Evolutionary conservation across 441 rosid genomes (phyloP).

Genomic region (Sinapis alba): DNA sequence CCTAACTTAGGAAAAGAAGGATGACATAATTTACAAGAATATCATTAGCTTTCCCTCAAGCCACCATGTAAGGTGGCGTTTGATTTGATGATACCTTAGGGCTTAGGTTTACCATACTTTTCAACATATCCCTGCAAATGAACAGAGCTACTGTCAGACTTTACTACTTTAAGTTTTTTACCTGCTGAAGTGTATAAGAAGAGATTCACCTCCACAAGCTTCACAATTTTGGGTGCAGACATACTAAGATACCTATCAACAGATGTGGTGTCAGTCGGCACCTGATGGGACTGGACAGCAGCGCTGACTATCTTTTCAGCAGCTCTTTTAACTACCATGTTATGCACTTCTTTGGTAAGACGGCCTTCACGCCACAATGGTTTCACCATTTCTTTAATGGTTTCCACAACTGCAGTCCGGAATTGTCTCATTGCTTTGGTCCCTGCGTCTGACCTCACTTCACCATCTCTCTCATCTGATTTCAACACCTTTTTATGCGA

Average conservation of each 20-base stretch:
- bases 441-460: constrained; percentile 51
- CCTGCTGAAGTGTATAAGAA: neutral
- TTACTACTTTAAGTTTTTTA: neutral
- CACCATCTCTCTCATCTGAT: constrained; percentile 48
- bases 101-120: constrained; percentile 69
- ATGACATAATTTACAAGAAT: constrained; percentile 30
- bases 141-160: constrained; percentile 37
- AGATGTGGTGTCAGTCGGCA: constrained; percentile 57
- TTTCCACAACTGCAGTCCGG: constrained; percentile 65
- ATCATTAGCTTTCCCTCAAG: constrained; percentile 25
- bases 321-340: constrained; percentile 74
- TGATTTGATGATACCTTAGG: constrained; percentile 44
- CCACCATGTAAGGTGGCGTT: constrained; percentile 14
- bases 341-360: constrained; percentile 84
- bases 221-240: constrained; percentile 62
- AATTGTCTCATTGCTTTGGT: constrained; percentile 57
- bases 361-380: constrained; percentile 85
- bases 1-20: constrained; percentile 10
- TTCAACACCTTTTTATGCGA: constrained; percentile 41
- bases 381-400: constrained; percentile 71
- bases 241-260: constrained; percentile 65
- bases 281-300: constrained; percentile 59
- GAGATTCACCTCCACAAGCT: constrained; percentile 81
- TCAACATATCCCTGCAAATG: constrained; percentile 74
- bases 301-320: constrained; percentile 74